phyloP scores from a whole-genome alignment of 2,329 filamentous ascomycete genomes.

The Aspergillus melleus region DNA sequence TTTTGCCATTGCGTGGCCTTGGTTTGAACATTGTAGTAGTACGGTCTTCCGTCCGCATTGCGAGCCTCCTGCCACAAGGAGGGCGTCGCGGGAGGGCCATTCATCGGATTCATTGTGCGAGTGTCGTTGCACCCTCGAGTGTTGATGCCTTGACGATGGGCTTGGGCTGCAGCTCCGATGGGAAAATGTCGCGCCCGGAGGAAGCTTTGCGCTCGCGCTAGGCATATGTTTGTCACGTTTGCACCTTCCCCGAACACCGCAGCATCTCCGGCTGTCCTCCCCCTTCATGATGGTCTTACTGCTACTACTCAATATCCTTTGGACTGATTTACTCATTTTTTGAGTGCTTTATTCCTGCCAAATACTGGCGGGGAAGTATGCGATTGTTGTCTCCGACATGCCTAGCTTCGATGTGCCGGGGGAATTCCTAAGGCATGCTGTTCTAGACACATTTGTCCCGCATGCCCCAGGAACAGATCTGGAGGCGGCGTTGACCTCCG shows the following conservation, averaged over 20 bases:
- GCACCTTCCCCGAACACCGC: constrained; percentile 19
- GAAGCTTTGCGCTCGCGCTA: constrained; percentile 19
- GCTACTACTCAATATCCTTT: neutral
- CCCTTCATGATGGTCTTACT: neutral
- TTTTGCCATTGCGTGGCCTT: constrained; percentile 94
- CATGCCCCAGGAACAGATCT: constrained; percentile 41
- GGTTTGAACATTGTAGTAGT: constrained; percentile 86
- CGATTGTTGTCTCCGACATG: constrained; percentile 31
- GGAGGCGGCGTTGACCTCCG: constrained; percentile 43
- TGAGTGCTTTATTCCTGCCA: neutral
- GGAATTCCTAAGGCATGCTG: constrained; percentile 44
- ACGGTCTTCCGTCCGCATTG: constrained; percentile 77
- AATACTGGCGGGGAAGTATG: constrained; percentile 20
- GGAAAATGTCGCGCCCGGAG: constrained; percentile 26
- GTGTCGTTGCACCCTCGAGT: constrained; percentile 6
- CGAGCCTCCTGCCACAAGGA: constrained; percentile 77
- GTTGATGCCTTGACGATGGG: constrained; percentile 4
- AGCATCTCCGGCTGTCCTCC: constrained; percentile 12
- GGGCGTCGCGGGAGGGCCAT: constrained; percentile 54
- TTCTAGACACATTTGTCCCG: constrained; percentile 47
- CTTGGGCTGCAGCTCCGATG: constrained; percentile 10
- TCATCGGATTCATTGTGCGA: constrained; percentile 53
- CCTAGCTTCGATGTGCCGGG: constrained; percentile 37
- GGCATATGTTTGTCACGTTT: constrained; percentile 30
- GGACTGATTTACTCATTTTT: neutral